phyloP scores from a whole-genome alignment of 108 stramenopile genomes.

The Cyclotella distinguenda region DNA sequence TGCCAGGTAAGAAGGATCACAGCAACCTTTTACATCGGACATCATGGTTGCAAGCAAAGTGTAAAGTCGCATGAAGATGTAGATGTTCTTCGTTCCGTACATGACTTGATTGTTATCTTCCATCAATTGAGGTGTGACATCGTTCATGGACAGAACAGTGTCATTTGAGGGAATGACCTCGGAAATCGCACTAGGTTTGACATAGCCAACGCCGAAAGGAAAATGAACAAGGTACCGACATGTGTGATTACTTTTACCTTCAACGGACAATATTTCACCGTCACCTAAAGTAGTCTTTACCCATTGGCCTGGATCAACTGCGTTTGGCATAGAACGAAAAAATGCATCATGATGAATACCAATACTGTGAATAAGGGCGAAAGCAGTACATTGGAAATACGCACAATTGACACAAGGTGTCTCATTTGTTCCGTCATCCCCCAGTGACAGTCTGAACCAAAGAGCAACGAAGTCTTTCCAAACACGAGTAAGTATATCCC shows the following conservation, averaged over 20 bases:
- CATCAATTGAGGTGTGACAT: constrained; percentile 23
- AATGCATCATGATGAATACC: background rate
- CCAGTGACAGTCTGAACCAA: constrained; percentile 67
- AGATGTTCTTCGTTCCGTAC: constrained; percentile 74
- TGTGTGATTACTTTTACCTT: constrained; percentile 21
- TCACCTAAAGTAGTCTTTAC: constrained; percentile 75
- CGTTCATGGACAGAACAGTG: constrained; percentile 35
- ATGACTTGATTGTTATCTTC: constrained; percentile 47
- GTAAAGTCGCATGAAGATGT: constrained; percentile 75
- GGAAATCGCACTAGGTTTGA: constrained; percentile 60
- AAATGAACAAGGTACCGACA: constrained; percentile 66
- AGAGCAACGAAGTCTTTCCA: constrained; percentile 79
- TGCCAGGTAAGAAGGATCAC: constrained; percentile 35
- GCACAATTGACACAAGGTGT: background rate
- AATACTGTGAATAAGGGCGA: constrained; percentile 36
- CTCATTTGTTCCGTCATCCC: constrained; percentile 45
- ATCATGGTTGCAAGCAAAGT: constrained; percentile 59
- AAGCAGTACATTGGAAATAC: background rate
- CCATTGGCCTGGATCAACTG: constrained; percentile 62
- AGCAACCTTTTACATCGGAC: constrained; percentile 44
- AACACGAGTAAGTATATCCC: constrained; percentile 55
- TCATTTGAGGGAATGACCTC: constrained; percentile 49
- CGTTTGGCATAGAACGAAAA: background rate
- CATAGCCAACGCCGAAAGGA: constrained; percentile 64
- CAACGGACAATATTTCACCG: constrained; percentile 60